Evolutionary conservation across 352 stramenopile species (phyloP), one percentile per base, ranked within the genome.

Genomic region (Phytophthora litchii): DNA sequence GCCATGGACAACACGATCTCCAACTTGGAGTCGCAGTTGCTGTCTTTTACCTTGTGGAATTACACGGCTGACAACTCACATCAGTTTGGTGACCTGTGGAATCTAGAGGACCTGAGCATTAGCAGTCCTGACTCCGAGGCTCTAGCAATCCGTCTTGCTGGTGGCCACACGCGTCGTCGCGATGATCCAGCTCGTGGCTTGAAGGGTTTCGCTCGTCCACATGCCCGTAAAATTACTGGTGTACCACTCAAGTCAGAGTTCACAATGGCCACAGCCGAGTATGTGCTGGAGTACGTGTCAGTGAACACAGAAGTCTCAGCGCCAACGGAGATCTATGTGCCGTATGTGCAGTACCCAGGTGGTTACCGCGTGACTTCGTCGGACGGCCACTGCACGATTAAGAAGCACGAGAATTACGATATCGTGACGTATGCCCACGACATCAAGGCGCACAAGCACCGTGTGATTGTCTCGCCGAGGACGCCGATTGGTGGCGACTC

Each of bases 11-110:
- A 79, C 57, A 90, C 80, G 2, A 72, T 91, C 45, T 63, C 62
- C 17, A 76, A 61, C 14, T 46, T 93, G 11, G 83, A 93, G 54
- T 70, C 67, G 20, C 83, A 85, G 45, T 27, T 89, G 44, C 47
- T 91, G 32, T 86, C 70, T 41, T 97, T 88, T 56, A 94, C 86
- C 17, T 51, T 97, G 38, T 97, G 89, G 90, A 93, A 84, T 54
- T 97, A 97, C 72, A 79, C 83, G 17, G 63, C 83, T 3, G 66
- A 82, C 35, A 95, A 96, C 59, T 76, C 49, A 36, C 78, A 96
- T 64, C 40, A 71, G 34, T 90, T 78, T 31, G 84, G 84, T 40
- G 86, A 95, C 38, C 40, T 75, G 48, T 92, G 87, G 86, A 96
- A 96, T 65, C 53, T 84, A 12, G 87, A 96, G 38, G 87, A 96